phyloP scores from a whole-genome alignment of 169 alveolate genomes.

The Cryptosporidium andersoni region DNA sequence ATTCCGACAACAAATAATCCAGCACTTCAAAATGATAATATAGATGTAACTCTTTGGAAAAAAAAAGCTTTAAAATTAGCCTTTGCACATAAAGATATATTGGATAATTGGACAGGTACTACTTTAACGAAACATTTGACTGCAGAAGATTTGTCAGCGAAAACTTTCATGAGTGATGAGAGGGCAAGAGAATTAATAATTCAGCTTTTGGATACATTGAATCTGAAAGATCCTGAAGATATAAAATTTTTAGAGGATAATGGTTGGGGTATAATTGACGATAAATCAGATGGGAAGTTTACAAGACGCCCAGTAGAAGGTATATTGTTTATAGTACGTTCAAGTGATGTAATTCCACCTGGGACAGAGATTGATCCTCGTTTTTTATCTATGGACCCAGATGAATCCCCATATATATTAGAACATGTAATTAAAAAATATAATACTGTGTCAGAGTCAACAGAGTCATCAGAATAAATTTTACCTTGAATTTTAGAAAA shows the following conservation, averaged over 20 bases:
- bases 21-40: not conserved
- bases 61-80: conserved; percentile 39
- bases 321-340: conserved; percentile 15
- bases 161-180: conserved; percentile 1
- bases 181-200: conserved; percentile 19
- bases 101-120: conserved; percentile 50
- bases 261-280: conserved; percentile 42
- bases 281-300: not conserved
- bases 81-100: conserved; percentile 1
- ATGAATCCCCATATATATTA: conserved; percentile 64
- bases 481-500: not conserved
- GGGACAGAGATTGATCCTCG: conserved; percentile 42
- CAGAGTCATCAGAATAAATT: not conserved
- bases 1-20: conserved; percentile 32
- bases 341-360: conserved; percentile 46
- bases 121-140: conserved; percentile 40
- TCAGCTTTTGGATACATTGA: conserved; percentile 20
- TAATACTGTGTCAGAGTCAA: not conserved
- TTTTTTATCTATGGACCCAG: conserved; percentile 24
- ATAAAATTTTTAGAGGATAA: not conserved
- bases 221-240: not conserved
- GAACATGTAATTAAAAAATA: conserved; percentile 13
- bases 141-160: conserved; percentile 5
- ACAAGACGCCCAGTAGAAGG: conserved; percentile 18
- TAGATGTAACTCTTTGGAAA: conserved; percentile 25